These are phyloP conservation scores for Draba incana DNA, from an alignment of 345 rosid species.

Conservation along the genomic window DNA sequence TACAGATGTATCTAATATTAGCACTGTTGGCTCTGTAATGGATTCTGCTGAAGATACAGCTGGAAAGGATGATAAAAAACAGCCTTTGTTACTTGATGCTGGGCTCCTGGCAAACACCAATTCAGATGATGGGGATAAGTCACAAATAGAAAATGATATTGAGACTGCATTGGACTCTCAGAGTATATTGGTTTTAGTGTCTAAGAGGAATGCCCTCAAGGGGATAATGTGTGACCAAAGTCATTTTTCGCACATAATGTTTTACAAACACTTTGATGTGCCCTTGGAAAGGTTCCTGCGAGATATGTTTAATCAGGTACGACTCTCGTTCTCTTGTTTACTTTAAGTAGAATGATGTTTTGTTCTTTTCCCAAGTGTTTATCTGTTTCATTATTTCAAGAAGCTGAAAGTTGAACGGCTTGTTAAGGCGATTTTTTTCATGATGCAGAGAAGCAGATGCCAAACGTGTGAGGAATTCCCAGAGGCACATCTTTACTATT, in stretches of 20 bases:
- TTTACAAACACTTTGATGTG: constrained; percentile 83
- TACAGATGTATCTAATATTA: constrained; percentile 40
- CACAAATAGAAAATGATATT: constrained; percentile 47
- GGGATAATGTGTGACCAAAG: constrained; percentile 87
- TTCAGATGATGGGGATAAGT: constrained; percentile 48
- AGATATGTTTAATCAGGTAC: constrained; percentile 86
- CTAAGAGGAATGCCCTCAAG: constrained; percentile 64
- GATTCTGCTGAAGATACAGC: constrained; percentile 30
- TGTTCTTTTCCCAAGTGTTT: neutral
- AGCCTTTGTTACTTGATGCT: constrained; percentile 42
- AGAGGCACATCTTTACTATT: constrained; percentile 77
- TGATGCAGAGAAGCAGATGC: constrained; percentile 73
- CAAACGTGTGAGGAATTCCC: constrained; percentile 63
- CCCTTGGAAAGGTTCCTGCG: constrained; percentile 87
- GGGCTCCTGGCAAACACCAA: constrained; percentile 34
- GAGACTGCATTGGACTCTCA: constrained; percentile 56
- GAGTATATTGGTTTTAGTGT: constrained; percentile 92
- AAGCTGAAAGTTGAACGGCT: constrained; percentile 6
- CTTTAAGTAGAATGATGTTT: neutral
- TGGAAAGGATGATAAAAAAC: constrained; percentile 44
- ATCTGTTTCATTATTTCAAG: neutral
- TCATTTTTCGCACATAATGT: constrained; percentile 91
- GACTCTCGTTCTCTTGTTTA: constrained; percentile 14
- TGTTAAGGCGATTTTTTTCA: constrained; percentile 32
- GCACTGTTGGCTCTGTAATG: constrained; percentile 44